phyloP scores from a whole-genome alignment of 2,329 filamentous ascomycete genomes.

The Epichloe coenophiala region DNA sequence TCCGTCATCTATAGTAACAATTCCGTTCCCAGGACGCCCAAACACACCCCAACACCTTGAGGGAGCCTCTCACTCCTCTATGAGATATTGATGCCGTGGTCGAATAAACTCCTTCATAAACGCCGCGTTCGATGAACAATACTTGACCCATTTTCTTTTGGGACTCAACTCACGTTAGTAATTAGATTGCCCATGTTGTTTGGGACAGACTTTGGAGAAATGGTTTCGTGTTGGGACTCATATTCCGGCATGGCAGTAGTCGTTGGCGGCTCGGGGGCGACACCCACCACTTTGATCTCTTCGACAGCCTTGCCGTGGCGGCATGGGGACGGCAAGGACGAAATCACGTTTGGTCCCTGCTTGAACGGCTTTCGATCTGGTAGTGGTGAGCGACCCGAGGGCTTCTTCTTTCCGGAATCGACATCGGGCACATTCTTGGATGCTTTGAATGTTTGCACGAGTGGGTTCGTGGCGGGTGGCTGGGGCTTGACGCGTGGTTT shows the following conservation, averaged over 20 bases:
- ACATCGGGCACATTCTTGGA: slow-evolving; percentile 23
- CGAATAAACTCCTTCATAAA: not conserved
- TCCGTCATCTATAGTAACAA: not conserved
- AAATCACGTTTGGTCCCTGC: not conserved
- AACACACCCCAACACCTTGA: not conserved
- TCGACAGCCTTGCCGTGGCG: not conserved
- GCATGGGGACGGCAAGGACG: not conserved
- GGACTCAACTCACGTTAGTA: slow-evolving; percentile 13
- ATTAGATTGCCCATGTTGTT: slow-evolving; percentile 26
- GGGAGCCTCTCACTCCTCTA: not conserved
- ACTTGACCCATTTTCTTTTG: not conserved
- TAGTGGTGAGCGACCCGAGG: slow-evolving; percentile 4
- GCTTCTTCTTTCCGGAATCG: slow-evolving; percentile 12
- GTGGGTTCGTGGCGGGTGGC: slow-evolving; percentile 23
- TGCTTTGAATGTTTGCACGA: slow-evolving; percentile 30
- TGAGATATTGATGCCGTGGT: not conserved
- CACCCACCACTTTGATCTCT: slow-evolving; percentile 7
- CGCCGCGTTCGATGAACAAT: not conserved
- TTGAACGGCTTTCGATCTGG: slow-evolving; percentile 2
- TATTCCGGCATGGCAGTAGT: slow-evolving; percentile 6
- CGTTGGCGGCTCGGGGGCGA: slow-evolving; percentile 6
- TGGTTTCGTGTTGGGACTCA: slow-evolving; percentile 17
- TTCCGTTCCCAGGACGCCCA: not conserved
- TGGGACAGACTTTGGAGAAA: slow-evolving; percentile 30
- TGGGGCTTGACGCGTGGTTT: slow-evolving; percentile 24